Base-by-base conservation (phyloP, 2,329 filamentous ascomycete genomes). In the Calonectria multiphialidica region DNA sequence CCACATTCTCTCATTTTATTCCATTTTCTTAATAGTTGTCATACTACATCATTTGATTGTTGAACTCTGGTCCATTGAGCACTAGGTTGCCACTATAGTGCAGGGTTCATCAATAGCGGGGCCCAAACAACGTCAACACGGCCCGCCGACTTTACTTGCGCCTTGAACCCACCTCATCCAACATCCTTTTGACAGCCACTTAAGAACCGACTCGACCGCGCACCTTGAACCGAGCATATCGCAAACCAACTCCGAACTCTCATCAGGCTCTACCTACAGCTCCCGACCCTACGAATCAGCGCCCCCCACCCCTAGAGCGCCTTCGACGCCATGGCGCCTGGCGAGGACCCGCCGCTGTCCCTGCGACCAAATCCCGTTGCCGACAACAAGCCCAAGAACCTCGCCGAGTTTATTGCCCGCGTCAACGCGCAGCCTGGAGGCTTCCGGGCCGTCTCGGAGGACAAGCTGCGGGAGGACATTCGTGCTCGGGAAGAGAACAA, bases 381-480 rank as follows among this genome's bases (percentile, higher is more conserved):
- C 79, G 89, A 86, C 84, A 90, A 86, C 80, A 87, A 86, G 79
- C 88, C 89, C 37, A 90, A 90, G 80, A 89, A 88, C 57, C 87
- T 98, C n/a, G 87, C 90, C 69, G 90, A 93, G 57, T 93, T 96
- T 77, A 95, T 98, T 76, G 86, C 89, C 70, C 95, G 96, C 76
- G 93, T 98, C 79, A 94, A 95, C 77, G 92, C 97, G 79, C 92
- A 94, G 72, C 78, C 83, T 0, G 95, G 94, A 16, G 94, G 95
- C 28, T 97, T 98, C 81, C 93, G 95, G 71, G 88, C 92, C 77
- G 88, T 98, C 75, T 94, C 92, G 62, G 94, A 98, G 82, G 89
- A 91, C 63, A 89, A 91, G 50, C 86, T 98, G 44, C 89, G 89
- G 62, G 90, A 92, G 42, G 93, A 97, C 79, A 92, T 97, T 64